Evolutionary conservation across 2,329 filamentous ascomycete species (phyloP), one percentile per base, ranked within the genome.

Genomic region (Ascochyta rabiei): DNA sequence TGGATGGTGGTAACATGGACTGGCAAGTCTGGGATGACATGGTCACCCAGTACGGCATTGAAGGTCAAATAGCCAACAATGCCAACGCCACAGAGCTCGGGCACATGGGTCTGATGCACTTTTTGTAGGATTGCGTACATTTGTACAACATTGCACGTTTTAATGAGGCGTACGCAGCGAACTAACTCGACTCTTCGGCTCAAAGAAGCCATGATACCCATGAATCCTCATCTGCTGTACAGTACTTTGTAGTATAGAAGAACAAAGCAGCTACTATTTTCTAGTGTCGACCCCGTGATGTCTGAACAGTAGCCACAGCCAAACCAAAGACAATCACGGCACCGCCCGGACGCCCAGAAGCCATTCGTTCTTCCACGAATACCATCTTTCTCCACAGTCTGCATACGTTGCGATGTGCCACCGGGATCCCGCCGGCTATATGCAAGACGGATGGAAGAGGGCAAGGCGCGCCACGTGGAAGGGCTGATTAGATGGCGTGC

Each of bases 21-120:
- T 82, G 80, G 80, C 72, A 78, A 35, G 75, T 71, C 33, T 81
- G 78, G 77, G 79, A 81, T 39, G 76, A 80, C 59, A 70, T 82
- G 53, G 78, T 81, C 2, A 67, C 68, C 23, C 75, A 81, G 50
- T 81, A 78, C 51, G 78, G 76, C 6, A 75, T 77, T 61, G 76
- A 80, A n/a, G 68, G 75, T 4, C 54, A 59, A 21, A 6, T 31
- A 2, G 26, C 44, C 10, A 46, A 41, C 23, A 45, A 34, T 19
- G 40, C 35, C 16, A 47, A 45, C 12, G 34, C 37, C 7, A 43
- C 42, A 16, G 39, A 38, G 7, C 44, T 43, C 2, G 53, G 53
- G n/a, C 47, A 51, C 18, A 34, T 56, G 43, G 53, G 53, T 3
- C 18, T 56, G 30, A 51, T 56, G 48, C 43, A 56, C 13, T 56